Base-by-base conservation (phyloP, 2,329 filamentous ascomycete species). In the Aspergillus phoenicis region DNA sequence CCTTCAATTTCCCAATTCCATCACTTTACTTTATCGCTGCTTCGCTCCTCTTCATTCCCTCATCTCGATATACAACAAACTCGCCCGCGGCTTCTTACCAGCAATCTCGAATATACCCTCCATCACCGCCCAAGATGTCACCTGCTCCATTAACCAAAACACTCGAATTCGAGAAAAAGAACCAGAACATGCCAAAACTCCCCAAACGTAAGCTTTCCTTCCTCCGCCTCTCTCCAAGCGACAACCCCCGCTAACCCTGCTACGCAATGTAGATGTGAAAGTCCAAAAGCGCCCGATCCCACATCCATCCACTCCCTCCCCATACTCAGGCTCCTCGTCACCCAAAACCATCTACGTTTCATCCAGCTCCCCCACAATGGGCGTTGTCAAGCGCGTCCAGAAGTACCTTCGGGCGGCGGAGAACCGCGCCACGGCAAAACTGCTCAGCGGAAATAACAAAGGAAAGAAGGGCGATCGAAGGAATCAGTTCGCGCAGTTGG, bases 301-400 rank as follows among this genome's bases (percentile, higher is more conserved):
- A n/a, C 85, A 82, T 71, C 77, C 85, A 3, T 74, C 85, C 2
- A 74, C 85, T 30, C 77, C 84, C 4, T 83, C 83, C 0, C 83
- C 84, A 4, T 85, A 84, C 72, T 75, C 83, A 17, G 79, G 79
- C 57, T 65, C 81, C 49, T 66, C 69, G 1, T 70, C 77, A 5
- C 82, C 80, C 10, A 88, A 88, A 73, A 73, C 79, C 24, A 78
- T 88, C 72, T 88, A 88, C 72, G 74, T 88, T 38, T 84, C 82
- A 10, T 75, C 76, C 39, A 77, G 76, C 5, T 83, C 85, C 0
- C 84, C 84, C 5, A 85, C 86, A 75, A 82, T 88, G 73, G 81
- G 84, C 47, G 80, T 82, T 2, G 76, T 86, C n/a, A 87, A 87
- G 70, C 84, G 85, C 59, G 80, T 85, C 3, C 83, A 85, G 67